Evolutionary conservation across 495 filamentous ascomycete species (phyloP), one percentile per base, ranked within the genome.

Genomic region (Aspergillus nanangensis): DNA sequence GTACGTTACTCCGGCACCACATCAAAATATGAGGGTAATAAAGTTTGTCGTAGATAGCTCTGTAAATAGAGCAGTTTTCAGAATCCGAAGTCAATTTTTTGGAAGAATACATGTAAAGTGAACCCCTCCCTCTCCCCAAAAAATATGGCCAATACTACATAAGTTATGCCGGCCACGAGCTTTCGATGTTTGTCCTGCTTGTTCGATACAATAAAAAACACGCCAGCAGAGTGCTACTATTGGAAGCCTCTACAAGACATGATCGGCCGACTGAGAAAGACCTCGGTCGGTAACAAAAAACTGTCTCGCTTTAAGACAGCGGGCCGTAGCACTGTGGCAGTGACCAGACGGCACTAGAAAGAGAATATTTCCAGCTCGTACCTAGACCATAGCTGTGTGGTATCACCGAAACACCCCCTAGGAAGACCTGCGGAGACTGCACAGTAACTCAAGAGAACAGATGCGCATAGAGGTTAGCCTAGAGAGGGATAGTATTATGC

Each of bases 331-430:
- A 14, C 33, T 14, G 25, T 41, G 18, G 22, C 22, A 23, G 38
- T 41, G 22, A 27, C 22, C 38, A 41, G 38, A 41, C 10, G 22
- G 38, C 25, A 41, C 38, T 41, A 41, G 38, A 27, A 41, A 41
- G 38, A 23, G 9, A 14, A 14, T 36, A 14, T 36, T 14, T 36
- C 33, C 33, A 36, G 33, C 33, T 36, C 15, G 5, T 36, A 36
- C 33, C 33, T 36, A 18, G 33, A 36, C 15, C 14, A 36, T 36
- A 14, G 33, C 33, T 36, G 33, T 36, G 33, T 36, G 33, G 33
- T 36, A 36, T 36, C 33, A 14, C 33, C 15, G 15, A 36, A 5
- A 36, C 33, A 15, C 33, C 15, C 33, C 33, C 33, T 36, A 36
- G 33, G 7, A 36, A 36, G 33, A 36, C 33, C 15, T 14, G 33